Conservation (phyloP, 192 early-diverging fungal species). For the Entomortierella lignicola region DNA sequence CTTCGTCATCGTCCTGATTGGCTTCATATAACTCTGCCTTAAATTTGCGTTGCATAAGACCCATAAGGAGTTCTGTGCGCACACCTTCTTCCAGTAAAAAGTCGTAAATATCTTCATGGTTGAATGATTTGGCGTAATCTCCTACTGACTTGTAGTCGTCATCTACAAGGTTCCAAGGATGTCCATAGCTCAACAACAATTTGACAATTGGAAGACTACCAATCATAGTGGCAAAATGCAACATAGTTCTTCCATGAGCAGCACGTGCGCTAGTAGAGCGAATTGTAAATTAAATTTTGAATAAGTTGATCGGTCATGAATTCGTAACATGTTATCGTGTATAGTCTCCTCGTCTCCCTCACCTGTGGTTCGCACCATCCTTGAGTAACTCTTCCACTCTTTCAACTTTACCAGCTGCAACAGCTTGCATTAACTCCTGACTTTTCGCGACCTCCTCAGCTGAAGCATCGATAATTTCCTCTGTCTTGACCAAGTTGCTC, state of each 20-base stretch:
- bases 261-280: slow-evolving; percentile 28
- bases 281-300: neutral
- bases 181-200: slow-evolving; percentile 70
- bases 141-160: slow-evolving; percentile 80
- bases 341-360: neutral
- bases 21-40: slow-evolving; percentile 36
- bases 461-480: slow-evolving; percentile 42
- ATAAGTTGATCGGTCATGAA: neutral
- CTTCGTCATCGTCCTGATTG: slow-evolving; percentile 56
- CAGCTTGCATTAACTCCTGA: slow-evolving; percentile 46
- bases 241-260: slow-evolving; percentile 43
- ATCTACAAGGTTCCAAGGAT: slow-evolving; percentile 90
- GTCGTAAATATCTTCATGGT: slow-evolving; percentile 78
- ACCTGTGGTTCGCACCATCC: slow-evolving; percentile 52
- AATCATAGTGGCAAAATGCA: slow-evolving; percentile 78
- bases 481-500: slow-evolving; percentile 48
- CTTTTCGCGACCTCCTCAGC: slow-evolving; percentile 43
- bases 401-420: slow-evolving; percentile 43
- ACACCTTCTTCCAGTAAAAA: slow-evolving; percentile 86
- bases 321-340: neutral
- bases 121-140: slow-evolving; percentile 81
- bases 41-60: slow-evolving; percentile 48
- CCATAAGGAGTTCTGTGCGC: slow-evolving; percentile 84
- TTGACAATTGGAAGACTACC: slow-evolving; percentile 74
- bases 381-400: slow-evolving; percentile 38